Base-by-base conservation (phyloP, 768 basidiomycete genomes). In the Gymnopilus dilepis region DNA sequence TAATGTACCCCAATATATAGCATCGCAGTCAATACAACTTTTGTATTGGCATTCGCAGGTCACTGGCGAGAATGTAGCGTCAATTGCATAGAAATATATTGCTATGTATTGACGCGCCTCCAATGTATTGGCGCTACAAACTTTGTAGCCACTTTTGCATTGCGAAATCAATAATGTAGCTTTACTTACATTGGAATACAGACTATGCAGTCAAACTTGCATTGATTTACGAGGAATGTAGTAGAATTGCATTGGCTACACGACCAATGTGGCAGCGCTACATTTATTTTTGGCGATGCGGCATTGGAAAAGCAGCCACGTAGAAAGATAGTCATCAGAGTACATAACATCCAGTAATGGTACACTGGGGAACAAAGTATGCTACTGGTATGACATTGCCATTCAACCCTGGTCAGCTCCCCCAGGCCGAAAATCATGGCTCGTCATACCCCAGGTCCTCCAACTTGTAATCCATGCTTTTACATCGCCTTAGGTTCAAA, bases 391-490 rank as follows among this genome's bases (percentile, higher is more conserved):
- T 51, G 3, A 30, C 26, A 51, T 34, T 51, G 9, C 50, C 26
- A 34, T 30, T 15, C n/a, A 51, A 6, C 31, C 17, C 33, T 30
- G 26, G 28, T 51, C 26, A 28, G 28, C 33, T 28, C 33, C n/a
- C 26, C 11, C 7, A 28, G 30, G 22, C 7, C 8, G 24, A 22
- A 12, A 17, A 19, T 28, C 31, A 51, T 17, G 31, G 50, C 50
- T 51, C 50, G 8, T 30, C 50, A 51, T 51, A 51, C 15, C 50
- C 50, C 24, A 51, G 31, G 6, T 51, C 50, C 50, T 34, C 50
- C 50, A 51, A n/a, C 8, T 51, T 28, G 24, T 17, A 9, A 51
- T 34, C 33, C 6, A 34, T 28, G 24, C 50, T 17, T 6, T 34
- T 30, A 22, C 24, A 22, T 51, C 28, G 24, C 33, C 50, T 51